Base-by-base conservation (phyloP, 768 basidiomycete species). In the Tricholoma matsutake region DNA sequence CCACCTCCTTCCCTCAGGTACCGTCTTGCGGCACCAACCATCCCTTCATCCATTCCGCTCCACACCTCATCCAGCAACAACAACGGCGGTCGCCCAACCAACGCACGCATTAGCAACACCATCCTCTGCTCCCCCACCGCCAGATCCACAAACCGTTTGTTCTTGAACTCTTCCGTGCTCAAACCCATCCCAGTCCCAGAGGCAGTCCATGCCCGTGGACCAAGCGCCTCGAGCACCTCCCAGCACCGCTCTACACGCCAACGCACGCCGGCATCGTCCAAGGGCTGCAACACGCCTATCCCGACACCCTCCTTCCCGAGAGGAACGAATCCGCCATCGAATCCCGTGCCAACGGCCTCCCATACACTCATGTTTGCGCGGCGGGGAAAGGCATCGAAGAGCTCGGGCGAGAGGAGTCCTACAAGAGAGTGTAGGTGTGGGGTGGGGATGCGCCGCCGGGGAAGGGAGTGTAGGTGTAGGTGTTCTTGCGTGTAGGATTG, bases 21-120 rank as follows among this genome's bases (percentile, higher is more conserved):
- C 43, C 64, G 65, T 63, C 83, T 77, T 43, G 86, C 91, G 37
- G 83, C 82, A 16, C 72, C 72, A 31, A 96, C 85, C 86, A 93
- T 92, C 5, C 72, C 75, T 47, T 85, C 87, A 64, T 92, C 92
- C 92, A 98, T 96, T 25, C 95, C 96, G 22, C 91, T 87, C 85
- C 92, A 95, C 8, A 88, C 91, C 71, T 99, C 96, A 68, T 99
- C 96, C 41, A 98, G 75, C 9, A 98, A 78, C 6, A 98, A 79
- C 34, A 99, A 70, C 58, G 81, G 83, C 3, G 92, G 90, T 13
- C 79, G 76, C 13, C 83, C 83, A 8, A 96, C 93, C 34, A 97
- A 76, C 28, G 95, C 92, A 16, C 95, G 85, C 82, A 96, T 86
- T 45, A 98, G 80, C 37, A 98, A 76, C 18, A 94, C 85, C 49